Evolutionary conservation across 768 basidiomycete genomes (phyloP).

Genomic region (Mycena alexandri): DNA sequence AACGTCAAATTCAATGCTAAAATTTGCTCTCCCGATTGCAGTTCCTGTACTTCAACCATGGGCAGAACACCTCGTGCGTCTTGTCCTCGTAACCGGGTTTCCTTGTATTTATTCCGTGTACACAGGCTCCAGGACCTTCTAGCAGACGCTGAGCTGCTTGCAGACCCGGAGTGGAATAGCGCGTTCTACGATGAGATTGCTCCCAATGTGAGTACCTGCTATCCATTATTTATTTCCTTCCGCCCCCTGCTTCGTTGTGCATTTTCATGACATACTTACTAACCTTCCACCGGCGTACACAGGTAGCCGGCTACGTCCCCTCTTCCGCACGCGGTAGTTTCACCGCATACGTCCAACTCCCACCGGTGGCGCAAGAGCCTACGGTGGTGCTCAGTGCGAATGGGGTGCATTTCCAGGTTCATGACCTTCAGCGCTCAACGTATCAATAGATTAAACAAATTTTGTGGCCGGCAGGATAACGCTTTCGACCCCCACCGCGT

Average conservation of each 20-base stretch:
- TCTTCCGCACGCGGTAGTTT: constrained; percentile 39
- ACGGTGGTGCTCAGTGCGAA: constrained; percentile 43
- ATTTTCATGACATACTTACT: too few relatives aligned
- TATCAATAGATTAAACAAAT: too few relatives aligned
- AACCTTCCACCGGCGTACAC: too few relatives aligned
- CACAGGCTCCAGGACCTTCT: constrained; percentile 35
- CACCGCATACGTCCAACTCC: constrained; percentile 30
- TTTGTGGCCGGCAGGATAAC: constrained; percentile 36
- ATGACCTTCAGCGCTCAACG: too few relatives aligned
- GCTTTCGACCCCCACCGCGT: constrained; percentile 38
- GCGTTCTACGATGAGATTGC: constrained; percentile 46
- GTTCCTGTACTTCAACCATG: constrained; percentile 39
- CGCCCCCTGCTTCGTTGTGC: too few relatives aligned
- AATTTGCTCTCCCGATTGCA: background rate
- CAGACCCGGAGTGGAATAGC: constrained; percentile 43
- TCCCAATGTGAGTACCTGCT: constrained; percentile 32
- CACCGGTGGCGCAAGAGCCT: constrained; percentile 36
- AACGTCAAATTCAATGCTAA: too few relatives aligned
- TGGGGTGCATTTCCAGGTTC: constrained; percentile 35
- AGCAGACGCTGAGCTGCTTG: constrained; percentile 41
- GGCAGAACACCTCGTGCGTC: constrained; percentile 11
- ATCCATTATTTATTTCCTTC: background rate
- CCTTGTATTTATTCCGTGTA: too few relatives aligned
- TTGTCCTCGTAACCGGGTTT: too few relatives aligned
- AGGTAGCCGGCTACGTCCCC: constrained; percentile 41